phyloP scores from a whole-genome alignment of 805 yeast genomes.

The Hemisphaericaspora nanyangensis region DNA sequence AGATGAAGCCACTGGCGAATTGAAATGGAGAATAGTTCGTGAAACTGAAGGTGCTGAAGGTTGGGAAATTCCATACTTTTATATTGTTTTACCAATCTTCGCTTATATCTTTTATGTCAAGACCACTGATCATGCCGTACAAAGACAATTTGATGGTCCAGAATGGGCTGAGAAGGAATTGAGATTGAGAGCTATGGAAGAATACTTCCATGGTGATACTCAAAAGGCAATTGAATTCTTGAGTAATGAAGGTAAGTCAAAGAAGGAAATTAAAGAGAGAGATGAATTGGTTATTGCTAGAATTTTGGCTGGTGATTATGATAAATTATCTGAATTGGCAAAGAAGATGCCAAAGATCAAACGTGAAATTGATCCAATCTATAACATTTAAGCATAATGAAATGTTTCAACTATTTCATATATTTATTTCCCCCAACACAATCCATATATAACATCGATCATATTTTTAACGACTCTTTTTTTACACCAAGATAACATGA shows the following conservation, averaged over 20 bases:
- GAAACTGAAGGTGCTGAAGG: conserved; percentile 74
- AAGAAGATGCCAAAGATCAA: conserved; percentile 39
- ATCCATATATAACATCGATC: too few relatives aligned
- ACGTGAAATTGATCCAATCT: conserved; percentile 28
- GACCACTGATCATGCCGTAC: conserved; percentile 41
- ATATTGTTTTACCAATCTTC: conserved; percentile 68
- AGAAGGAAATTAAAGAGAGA: conserved; percentile 57
- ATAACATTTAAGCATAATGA: conserved; percentile 24
- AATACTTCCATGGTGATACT: conserved; percentile 50
- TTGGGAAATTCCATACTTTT: conserved; percentile 76
- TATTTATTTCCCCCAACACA: too few relatives aligned
- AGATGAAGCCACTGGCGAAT: conserved; percentile 73
- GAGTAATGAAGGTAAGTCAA: conserved; percentile 48
- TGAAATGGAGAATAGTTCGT: conserved; percentile 74
- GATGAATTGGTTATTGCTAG: conserved; percentile 79
- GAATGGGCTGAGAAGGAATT: conserved; percentile 87
- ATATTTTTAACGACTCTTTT: too few relatives aligned
- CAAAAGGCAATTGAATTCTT: conserved; percentile 51
- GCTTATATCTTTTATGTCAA: conserved; percentile 50
- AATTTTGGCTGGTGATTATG: conserved; percentile 81
- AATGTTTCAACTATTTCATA: conserved; percentile 1
- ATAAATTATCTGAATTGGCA: conserved; percentile 58
- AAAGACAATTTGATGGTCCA: conserved; percentile 41
- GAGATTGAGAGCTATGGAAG: conserved; percentile 69
- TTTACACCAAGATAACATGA: background rate